Evolutionary conservation across 345 rosid genomes (phyloP), one percentile per base, ranked within the genome.

Genomic region (Mercurialis annua): DNA sequence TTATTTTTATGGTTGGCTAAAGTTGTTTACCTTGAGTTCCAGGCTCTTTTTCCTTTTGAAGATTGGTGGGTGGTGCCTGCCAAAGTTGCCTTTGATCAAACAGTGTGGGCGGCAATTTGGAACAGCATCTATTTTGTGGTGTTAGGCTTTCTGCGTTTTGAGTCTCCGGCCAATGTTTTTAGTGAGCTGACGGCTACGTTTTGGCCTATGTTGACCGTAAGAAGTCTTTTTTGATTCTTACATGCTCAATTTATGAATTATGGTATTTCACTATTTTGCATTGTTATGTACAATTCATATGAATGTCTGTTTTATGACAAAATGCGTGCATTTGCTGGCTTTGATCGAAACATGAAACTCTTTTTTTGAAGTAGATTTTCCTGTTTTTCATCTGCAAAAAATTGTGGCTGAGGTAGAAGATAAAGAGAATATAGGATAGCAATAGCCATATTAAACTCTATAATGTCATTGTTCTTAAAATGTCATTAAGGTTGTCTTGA

Each of bases 31-130:
- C 58, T 73, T 68, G 65, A 27, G 46, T 71, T 71, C 21, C 74
- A 89, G 95, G 89, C 88, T 66, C 81, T 90, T 43, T 81, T 92
- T 78, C 98, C 98, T 63, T 92, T 79, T 10, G 66, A 90, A 71
- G 92, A 77, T 67, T 90, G 97, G 97, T 92, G 96, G 97, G 93
- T 88, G 57, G 90, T 90, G 43, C 98, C 97, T 57, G 97, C 90
- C 44, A 90, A 92, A 81, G 84, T 92, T 26, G 90, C 84, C 0
- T 92, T 90, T 78, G 97, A 92, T 54, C 97, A 90, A 79, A 88
- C 97, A 36, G 74, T 87, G 3, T 90, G 98, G 98, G 71, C 98
- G 9, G 87, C 96, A 54, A 18, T 88, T 68, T 92, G 97, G 97
- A 92, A 92, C 76, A 87, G 88, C 81, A 84, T 85, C 76, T 92